phyloP scores from a whole-genome alignment of 768 basidiomycete species.

The Amanita exitialis region DNA sequence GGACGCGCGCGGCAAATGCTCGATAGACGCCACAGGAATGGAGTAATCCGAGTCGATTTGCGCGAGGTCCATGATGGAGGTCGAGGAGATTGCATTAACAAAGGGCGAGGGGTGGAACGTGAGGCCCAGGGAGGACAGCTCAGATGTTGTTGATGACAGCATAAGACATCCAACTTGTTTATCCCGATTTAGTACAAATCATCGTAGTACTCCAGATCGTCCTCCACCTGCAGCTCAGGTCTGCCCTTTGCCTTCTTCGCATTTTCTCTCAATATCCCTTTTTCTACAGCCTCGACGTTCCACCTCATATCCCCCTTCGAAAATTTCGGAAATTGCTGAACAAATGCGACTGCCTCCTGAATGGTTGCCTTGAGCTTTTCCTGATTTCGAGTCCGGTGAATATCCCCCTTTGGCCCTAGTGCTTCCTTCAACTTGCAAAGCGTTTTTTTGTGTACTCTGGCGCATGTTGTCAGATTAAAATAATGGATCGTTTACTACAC shows the following conservation, averaged over 20 bases:
- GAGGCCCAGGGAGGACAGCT: background rate
- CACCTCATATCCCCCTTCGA: slow-evolving; percentile 12
- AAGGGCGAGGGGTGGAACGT: background rate
- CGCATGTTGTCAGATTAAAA: background rate
- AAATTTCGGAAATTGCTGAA: slow-evolving; percentile 14
- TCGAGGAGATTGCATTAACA: background rate
- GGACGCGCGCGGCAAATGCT: background rate
- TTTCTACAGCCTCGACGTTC: slow-evolving; percentile 20
- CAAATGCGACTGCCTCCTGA: slow-evolving; percentile 16
- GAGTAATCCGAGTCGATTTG: background rate
- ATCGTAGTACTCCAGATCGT: slow-evolving; percentile 5
- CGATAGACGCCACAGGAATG: background rate
- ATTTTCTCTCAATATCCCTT: slow-evolving; percentile 20
- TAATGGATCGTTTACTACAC: slow-evolving; percentile 14
- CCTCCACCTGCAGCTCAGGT: slow-evolving; percentile 13
- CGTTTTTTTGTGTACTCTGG: background rate
- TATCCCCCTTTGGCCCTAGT: background rate
- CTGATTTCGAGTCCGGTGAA: background rate
- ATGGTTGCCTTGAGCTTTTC: slow-evolving; percentile 17
- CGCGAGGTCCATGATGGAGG: background rate
- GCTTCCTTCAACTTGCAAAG: background rate
- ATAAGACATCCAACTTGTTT: background rate
- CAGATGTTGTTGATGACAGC: slow-evolving; percentile 1
- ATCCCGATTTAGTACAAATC: background rate
- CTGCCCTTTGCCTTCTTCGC: slow-evolving; percentile 9